A percentile compares a stretch with the other conserved stretches of the same genome.
Evolutionary conservation across 306 rosid genomes (phyloP).

Genomic region (Trifolium pratense): DNA sequence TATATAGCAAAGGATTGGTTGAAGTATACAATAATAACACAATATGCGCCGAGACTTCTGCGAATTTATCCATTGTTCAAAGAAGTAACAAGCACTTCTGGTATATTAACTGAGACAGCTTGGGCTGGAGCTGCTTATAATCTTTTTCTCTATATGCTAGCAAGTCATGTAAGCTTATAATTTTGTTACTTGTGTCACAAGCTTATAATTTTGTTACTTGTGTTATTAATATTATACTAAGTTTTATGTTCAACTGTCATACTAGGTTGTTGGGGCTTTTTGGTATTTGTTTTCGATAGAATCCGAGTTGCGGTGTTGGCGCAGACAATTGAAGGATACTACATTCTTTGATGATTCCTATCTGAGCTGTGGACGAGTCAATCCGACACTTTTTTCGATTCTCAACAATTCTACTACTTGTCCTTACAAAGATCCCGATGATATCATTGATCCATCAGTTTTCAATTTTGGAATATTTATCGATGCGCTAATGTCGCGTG

Average conservation of each 20-base stretch:
- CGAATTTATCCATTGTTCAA: conserved; percentile 65
- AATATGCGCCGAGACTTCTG: conserved; percentile 70
- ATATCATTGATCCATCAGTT: conserved; percentile 8
- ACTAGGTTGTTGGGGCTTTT: conserved; percentile 79
- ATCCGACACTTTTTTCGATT: fast-evolving
- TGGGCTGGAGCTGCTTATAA: conserved; percentile 93
- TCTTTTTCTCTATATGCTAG: conserved; percentile 85
- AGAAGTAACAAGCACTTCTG: conserved; percentile 78
- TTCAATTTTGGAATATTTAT: conserved; percentile 75
- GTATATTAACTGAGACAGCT: conserved; percentile 84
- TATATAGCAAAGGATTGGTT: conserved; percentile 50
- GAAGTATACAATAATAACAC: conserved; percentile 54
- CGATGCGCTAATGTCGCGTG: conserved; percentile 56
- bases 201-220: not conserved
- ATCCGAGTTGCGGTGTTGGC: conserved; percentile 70
- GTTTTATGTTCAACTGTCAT: conserved; percentile 31
- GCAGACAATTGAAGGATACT: not conserved
- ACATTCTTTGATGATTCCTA: not conserved
- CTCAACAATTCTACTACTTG: conserved; percentile 47
- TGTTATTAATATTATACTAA: not conserved
- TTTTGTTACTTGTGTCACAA: conserved; percentile 21
- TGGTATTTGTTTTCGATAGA: conserved; percentile 85
- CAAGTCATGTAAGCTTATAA: conserved; percentile 73
- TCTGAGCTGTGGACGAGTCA: conserved; percentile 41
- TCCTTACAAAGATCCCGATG: conserved; percentile 42